These are phyloP conservation scores for Euphorbia pulcherrima DNA, from an alignment of 345 rosid species.

Conservation along the genomic window DNA sequence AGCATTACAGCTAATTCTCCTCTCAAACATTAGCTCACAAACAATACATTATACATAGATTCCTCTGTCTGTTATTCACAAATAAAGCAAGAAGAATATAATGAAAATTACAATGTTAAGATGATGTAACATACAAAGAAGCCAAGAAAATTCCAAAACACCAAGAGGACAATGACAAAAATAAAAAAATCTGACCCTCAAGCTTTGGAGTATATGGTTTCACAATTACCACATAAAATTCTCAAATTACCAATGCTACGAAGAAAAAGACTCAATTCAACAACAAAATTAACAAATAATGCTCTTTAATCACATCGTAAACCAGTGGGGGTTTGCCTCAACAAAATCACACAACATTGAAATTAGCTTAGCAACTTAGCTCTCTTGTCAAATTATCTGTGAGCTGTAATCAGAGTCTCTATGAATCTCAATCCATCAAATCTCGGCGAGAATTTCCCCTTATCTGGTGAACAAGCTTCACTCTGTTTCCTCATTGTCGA, in stretches of 20 bases:
- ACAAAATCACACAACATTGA: background rate
- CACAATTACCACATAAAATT: background rate
- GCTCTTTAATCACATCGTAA: slow-evolving; percentile 7
- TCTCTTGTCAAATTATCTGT: slow-evolving; percentile 38
- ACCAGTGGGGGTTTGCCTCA: slow-evolving; percentile 9
- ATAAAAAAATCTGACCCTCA: background rate
- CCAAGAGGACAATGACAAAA: background rate
- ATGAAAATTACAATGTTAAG: background rate
- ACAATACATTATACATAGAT: background rate
- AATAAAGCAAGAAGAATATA: background rate
- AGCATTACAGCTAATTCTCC: too few species aligned
- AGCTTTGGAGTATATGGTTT: background rate
- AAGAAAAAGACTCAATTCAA: background rate
- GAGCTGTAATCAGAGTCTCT: slow-evolving; percentile 89
- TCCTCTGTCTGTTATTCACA: background rate
- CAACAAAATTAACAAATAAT: background rate
- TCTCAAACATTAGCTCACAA: background rate
- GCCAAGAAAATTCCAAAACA: slow-evolving; percentile 7
- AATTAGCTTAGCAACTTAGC: background rate
- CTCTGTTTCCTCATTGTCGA: slow-evolving; percentile 15
- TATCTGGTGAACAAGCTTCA: slow-evolving; percentile 30
- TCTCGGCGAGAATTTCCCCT: slow-evolving; percentile 67
- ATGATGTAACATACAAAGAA: background rate
- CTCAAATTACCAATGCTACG: background rate
- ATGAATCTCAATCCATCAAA: slow-evolving; percentile 84